Evolutionary conservation across 371 early-diverging fungal genomes (phyloP).

Genomic region (Syncephalis plumigaleata): DNA sequence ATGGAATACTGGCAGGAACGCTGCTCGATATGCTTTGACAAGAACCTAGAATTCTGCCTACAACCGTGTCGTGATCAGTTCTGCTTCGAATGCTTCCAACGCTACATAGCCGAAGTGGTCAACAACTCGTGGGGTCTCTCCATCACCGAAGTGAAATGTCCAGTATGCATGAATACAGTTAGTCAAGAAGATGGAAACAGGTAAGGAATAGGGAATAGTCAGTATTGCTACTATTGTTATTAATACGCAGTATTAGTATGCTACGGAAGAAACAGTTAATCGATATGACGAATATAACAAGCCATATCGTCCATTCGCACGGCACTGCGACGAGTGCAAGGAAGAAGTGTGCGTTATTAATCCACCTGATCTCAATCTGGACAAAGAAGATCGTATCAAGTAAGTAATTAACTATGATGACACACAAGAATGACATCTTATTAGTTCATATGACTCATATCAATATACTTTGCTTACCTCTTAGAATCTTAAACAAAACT

Average conservation of each 20-base stretch:
- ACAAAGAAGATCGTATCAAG: neutral
- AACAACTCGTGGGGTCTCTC: constrained; percentile 46
- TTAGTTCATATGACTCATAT: too few relatives aligned
- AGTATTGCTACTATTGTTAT: neutral
- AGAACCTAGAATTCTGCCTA: constrained; percentile 37
- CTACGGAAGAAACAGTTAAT: constrained; percentile 15
- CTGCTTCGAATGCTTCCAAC: constrained; percentile 39
- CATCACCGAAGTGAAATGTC: constrained; percentile 43
- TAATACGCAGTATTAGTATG: constrained; percentile 11
- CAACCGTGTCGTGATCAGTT: constrained; percentile 45
- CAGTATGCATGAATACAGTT: constrained; percentile 37
- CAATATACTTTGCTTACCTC: too few relatives aligned
- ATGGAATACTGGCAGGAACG: constrained; percentile 37
- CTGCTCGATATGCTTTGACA: constrained; percentile 51
- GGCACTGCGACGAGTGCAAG: constrained; percentile 38
- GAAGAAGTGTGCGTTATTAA: constrained; percentile 19
- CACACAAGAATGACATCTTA: neutral
- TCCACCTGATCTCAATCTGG: constrained; percentile 2
- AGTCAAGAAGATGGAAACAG: constrained; percentile 37
- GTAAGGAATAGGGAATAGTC: constrained; percentile 5
- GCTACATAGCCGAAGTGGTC: constrained; percentile 44
- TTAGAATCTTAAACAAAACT: neutral
- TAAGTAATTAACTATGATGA: neutral
- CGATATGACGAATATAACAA: constrained; percentile 37
- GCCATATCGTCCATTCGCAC: constrained; percentile 39